Conservation (phyloP, 108 stramenopile genomes). For the Skeletonema marinoi region DNA sequence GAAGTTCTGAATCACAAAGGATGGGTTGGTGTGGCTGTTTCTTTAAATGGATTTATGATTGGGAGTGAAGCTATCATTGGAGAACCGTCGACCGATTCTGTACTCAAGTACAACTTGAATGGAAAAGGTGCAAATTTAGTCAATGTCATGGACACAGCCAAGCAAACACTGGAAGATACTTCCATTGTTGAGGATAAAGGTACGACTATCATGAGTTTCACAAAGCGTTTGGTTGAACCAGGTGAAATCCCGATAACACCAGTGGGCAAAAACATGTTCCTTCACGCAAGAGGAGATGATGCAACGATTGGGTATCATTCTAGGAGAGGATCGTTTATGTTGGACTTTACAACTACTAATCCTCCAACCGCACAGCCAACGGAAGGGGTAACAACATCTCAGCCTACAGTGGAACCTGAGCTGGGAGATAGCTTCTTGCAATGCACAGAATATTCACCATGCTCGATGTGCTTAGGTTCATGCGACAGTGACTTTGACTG, state of each 20-base stretch:
- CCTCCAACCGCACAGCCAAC: background rate
- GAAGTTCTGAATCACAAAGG: slow-evolving; percentile 7
- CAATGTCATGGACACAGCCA: slow-evolving; percentile 18
- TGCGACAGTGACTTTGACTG: slow-evolving; percentile 22
- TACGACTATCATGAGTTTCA: slow-evolving; percentile 55
- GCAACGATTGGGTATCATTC: slow-evolving; percentile 11
- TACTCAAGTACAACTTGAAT: slow-evolving; percentile 54
- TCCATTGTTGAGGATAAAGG: slow-evolving; percentile 43
- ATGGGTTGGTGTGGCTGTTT: slow-evolving; percentile 38
- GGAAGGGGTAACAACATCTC: background rate
- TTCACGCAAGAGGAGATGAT: slow-evolving; percentile 22
- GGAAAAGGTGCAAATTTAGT: slow-evolving; percentile 30
- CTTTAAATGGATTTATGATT: slow-evolving; percentile 23
- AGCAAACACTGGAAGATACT: slow-evolving; percentile 63
- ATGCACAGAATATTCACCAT: background rate
- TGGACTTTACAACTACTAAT: background rate
- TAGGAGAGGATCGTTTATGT: background rate
- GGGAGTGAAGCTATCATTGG: slow-evolving; percentile 48
- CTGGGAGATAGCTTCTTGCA: background rate
- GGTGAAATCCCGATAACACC: slow-evolving; percentile 49
- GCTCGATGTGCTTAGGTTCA: slow-evolving; percentile 9
- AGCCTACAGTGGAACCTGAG: background rate
- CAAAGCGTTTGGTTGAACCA: slow-evolving; percentile 59
- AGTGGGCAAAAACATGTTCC: slow-evolving; percentile 16
- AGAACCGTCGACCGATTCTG: slow-evolving; percentile 13